A percentile compares a stretch with the other conserved stretches of the same genome.
Conservation (phyloP, 179 eudicot genomes). For the Carnegiea gigantea region DNA sequence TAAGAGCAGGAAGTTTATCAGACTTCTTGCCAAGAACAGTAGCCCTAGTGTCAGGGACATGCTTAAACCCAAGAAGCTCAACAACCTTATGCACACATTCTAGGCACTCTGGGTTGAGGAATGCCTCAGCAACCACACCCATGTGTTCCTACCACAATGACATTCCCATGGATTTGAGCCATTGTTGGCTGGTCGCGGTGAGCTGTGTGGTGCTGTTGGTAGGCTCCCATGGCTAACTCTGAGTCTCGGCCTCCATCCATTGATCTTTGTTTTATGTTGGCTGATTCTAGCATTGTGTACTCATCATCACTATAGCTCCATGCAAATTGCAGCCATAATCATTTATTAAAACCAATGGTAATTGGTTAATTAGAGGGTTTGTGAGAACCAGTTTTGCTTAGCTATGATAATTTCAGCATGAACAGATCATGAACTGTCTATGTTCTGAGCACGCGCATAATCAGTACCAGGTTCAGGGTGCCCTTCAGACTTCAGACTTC, state of each 20-base stretch:
- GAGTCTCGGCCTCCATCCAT: slow-evolving; percentile 87
- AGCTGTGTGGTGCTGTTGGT: slow-evolving; percentile 55
- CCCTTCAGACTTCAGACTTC: slow-evolving; percentile 35
- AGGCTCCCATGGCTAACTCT: slow-evolving; percentile 88
- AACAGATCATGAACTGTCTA: slow-evolving; percentile 73
- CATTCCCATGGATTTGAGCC: slow-evolving; percentile 73
- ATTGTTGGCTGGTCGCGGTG: slow-evolving; percentile 37
- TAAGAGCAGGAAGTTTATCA: slow-evolving; percentile 63
- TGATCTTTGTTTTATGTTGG: slow-evolving; percentile 84
- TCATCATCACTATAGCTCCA: slow-evolving; percentile 48
- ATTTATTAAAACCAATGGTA: neutral
- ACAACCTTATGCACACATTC: slow-evolving; percentile 52
- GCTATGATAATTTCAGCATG: slow-evolving; percentile 78
- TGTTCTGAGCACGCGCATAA: slow-evolving; percentile 47
- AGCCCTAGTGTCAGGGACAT: slow-evolving; percentile 74
- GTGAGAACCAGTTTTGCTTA: slow-evolving; percentile 1
- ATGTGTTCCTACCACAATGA: slow-evolving; percentile 74
- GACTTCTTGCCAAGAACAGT: slow-evolving; percentile 53
- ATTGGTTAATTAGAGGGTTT: neutral
- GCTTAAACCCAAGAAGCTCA: slow-evolving; percentile 58
- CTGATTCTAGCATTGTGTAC: slow-evolving; percentile 80
- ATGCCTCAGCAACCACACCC: slow-evolving; percentile 53
- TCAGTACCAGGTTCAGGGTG: slow-evolving; percentile 40
- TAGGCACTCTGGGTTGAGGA: slow-evolving; percentile 40
- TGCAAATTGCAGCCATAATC: too few relatives aligned